Base-by-base conservation (phyloP, 1,284 basidiomycete species). In the Austroboletus olivaceoglutinosus region DNA sequence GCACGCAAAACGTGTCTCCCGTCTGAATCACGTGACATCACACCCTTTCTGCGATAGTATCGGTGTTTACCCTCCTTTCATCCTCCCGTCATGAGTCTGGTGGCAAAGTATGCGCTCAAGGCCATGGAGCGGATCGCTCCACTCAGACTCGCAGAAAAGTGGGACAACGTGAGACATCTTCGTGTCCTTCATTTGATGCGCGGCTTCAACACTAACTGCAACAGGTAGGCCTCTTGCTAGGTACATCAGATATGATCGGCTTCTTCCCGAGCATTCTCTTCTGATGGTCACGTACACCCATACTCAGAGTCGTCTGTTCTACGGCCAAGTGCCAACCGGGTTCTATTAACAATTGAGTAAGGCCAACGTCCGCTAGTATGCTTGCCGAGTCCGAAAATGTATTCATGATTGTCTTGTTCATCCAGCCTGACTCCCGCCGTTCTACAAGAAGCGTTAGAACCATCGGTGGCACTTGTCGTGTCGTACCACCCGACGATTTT, bases 401-500 rank as follows among this genome's bases (percentile, higher is more conserved):
- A 51, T 41, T 51, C 48, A 40, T 49, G 48, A 51, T 48, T 54
- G 41, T 45, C 49, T 42, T 47, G 42, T 54, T 53, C n/a, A 34
- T 58, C 23, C 63, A 93, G 91, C 65, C 70, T 95, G 21, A 95
- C 92, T 0, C 76, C 88, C 2, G 76, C 82, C 13, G 92, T 96
- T 21, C 76, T 85, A 47, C 75, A 81, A 43, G 92, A 94, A 74
- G 88, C 91, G 1, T 71, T 93, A 15, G 65, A 76, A 2, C 75
- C 80, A 2, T 76, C 80, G 37, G 79, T 78, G 38, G 81, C 81
- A 44, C 80, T 82, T 49, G 85, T 96, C 47, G 76, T 98, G 23
- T 77, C 92, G 16, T 98, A 98, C 72, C 93, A 96, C 67, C 90
- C 93, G 5, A 82, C 91, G 33, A 91, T 98, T 61, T 98, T 98